Evolutionary conservation across 2,329 filamentous ascomycete genomes (phyloP), one percentile per base, ranked within the genome.

Genomic region (Bipolaris zeicola): DNA sequence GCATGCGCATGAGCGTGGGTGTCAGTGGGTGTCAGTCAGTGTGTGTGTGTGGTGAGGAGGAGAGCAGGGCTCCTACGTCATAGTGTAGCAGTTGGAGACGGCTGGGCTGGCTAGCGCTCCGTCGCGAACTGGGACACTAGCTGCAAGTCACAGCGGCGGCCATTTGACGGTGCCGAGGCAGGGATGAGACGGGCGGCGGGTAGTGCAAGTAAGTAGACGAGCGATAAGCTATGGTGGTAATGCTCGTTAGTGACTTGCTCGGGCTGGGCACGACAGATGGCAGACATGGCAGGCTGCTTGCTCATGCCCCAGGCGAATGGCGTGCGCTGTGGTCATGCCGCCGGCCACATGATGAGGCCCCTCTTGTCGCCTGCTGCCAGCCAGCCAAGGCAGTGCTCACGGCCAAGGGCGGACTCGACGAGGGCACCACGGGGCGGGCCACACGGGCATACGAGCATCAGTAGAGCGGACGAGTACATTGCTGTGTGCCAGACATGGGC

Each of bases 301-400:
- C 62, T 57, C 55, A 59, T 46, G 26, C 14, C 4, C 41, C 44
- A 48, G 64, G 54, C 63, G 61, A 65, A 69, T 69, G 65, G 64
- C 65, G 65, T 68, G 66, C 64, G 62, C 55, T 51, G 56, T 58
- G 64, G 65, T 68, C 64, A 66, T 64, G 61, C 54, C 51, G 47
- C 10, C 43, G 55, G 55, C 55, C 66, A 68, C 60, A 63, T 70
- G 67, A 66, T 61, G 46, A 34, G 34, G 20, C 8, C 24, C 45
- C n/a, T 11, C 34, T 37, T 24, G 13, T 24, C 22, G 45, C 33
- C 34, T 10, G 20, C 18, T 26, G 22, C 20, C 20, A 5, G 44
- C 14, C 24, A 43, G 13, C 11, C 20, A 26, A 22, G 10, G 39
- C 20, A n/a, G 22, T 14, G 20, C 39, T 3, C n/a, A 14, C 3